These are phyloP conservation scores for Dothidotthia symphoricarpi DNA, from an alignment of 2,329 filamentous ascomycete species.

Conservation along the genomic window DNA sequence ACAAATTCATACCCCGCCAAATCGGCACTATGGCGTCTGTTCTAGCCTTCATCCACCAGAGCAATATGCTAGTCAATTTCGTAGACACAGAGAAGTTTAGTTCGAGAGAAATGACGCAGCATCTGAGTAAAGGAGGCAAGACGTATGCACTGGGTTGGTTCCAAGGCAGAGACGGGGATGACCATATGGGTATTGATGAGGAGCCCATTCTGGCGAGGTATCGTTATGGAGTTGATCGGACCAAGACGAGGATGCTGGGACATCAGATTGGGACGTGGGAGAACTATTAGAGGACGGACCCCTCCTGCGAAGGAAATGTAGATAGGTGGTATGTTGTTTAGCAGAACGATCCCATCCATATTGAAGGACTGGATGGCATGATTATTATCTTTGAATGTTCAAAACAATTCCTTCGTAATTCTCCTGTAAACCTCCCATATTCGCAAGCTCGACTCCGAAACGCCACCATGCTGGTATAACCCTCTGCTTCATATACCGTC, in stretches of 20 bases:
- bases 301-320: no score
- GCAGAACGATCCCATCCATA: no score
- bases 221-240: slow-evolving; percentile 57
- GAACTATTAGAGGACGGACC: slow-evolving; percentile 18
- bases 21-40: slow-evolving; percentile 75
- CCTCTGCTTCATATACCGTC: slow-evolving; percentile 3
- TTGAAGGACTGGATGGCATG: no score
- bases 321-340: no score
- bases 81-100: slow-evolving; percentile 66
- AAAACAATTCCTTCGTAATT: no score
- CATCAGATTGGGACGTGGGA: slow-evolving; percentile 31
- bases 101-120: slow-evolving; percentile 60
- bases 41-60: slow-evolving; percentile 75
- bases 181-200: slow-evolving; percentile 75
- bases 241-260: slow-evolving; percentile 30
- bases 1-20: slow-evolving; percentile 73
- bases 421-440: slow-evolving; percentile 3
- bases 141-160: slow-evolving; percentile 79
- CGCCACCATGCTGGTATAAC: slow-evolving; percentile 25
- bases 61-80: slow-evolving; percentile 75
- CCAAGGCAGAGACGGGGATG: slow-evolving; percentile 66
- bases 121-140: slow-evolving; percentile 61
- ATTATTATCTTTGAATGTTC: no score
- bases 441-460: slow-evolving; percentile 15
- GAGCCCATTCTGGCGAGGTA: slow-evolving; percentile 68